Conservation (phyloP, 257 asterid species). For the Leptodermis oblonga region DNA sequence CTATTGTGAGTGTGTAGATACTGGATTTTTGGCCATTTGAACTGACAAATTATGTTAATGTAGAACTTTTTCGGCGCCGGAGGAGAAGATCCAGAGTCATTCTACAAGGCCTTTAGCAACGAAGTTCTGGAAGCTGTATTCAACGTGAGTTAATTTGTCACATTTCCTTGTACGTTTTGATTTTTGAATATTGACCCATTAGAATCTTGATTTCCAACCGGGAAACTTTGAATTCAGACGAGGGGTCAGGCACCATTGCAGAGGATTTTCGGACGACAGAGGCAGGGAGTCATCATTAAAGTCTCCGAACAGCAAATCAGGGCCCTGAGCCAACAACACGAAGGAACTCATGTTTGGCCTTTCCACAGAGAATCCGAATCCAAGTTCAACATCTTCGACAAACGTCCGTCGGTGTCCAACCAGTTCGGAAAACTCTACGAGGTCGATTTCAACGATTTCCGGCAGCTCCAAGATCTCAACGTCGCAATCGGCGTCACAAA, state of each 20-base stretch:
- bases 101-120: constrained; percentile 42
- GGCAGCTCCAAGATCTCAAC: constrained; percentile 43
- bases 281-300: constrained; percentile 41
- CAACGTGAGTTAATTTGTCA: constrained; percentile 26
- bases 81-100: neutral
- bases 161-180: neutral
- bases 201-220: neutral
- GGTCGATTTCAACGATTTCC: constrained; percentile 28
- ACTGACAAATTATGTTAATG: neutral
- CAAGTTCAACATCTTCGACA: constrained; percentile 32
- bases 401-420: constrained; percentile 36
- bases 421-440: constrained; percentile 52
- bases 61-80: neutral
- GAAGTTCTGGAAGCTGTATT: constrained; percentile 65
- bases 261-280: constrained; percentile 45
- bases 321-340: constrained; percentile 46
- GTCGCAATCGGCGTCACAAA: constrained; percentile 42
- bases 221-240: neutral
- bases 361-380: constrained; percentile 47
- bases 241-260: constrained; percentile 33
- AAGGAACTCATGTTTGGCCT: constrained; percentile 59
- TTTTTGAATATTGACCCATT: too few relatives aligned
- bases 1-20: too few relatives aligned
- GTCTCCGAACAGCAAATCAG: constrained; percentile 58
- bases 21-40: too few relatives aligned